phyloP scores from a whole-genome alignment of 139 green algal genomes.

The Tetraselmis chui region DNA sequence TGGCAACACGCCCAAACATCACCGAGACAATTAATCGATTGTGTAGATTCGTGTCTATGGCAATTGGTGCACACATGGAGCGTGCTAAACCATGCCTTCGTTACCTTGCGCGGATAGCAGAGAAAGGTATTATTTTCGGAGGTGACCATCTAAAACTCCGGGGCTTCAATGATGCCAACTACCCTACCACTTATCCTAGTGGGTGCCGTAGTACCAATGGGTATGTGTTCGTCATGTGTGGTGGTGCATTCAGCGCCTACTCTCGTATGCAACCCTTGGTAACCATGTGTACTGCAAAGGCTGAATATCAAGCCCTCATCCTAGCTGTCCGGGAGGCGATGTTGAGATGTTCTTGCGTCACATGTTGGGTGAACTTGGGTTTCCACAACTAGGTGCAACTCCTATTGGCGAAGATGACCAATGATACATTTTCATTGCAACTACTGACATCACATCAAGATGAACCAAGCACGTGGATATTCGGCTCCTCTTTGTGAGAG shows the following conservation, averaged over 20 bases:
- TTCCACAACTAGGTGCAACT: not conserved
- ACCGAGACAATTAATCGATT: not conserved
- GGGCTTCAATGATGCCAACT: not conserved
- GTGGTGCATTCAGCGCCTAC: not conserved
- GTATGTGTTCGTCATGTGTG: not conserved
- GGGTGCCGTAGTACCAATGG: not conserved
- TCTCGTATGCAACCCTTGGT: not conserved
- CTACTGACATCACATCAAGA: not conserved
- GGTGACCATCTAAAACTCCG: not conserved
- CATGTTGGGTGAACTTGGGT: not conserved
- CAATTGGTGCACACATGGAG: not conserved
- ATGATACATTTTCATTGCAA: not conserved
- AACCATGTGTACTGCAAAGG: not conserved
- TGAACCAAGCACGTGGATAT: not conserved
- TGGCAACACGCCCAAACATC: not conserved
- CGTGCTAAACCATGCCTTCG: not conserved
- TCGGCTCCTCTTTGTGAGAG: not conserved
- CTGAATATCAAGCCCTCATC: not conserved
- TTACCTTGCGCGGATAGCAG: not conserved
- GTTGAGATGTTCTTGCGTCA: not conserved
- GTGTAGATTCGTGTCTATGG: not conserved
- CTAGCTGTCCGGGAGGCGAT: not conserved
- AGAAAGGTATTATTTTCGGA: not conserved
- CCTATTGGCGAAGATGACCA: not conserved
- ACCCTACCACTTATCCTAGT: not conserved